Percentiles rank a stretch among this genome's conserved stretches.
Conservation (phyloP, 78 protist species). For the Dictyostelium capitatum region DNA sequence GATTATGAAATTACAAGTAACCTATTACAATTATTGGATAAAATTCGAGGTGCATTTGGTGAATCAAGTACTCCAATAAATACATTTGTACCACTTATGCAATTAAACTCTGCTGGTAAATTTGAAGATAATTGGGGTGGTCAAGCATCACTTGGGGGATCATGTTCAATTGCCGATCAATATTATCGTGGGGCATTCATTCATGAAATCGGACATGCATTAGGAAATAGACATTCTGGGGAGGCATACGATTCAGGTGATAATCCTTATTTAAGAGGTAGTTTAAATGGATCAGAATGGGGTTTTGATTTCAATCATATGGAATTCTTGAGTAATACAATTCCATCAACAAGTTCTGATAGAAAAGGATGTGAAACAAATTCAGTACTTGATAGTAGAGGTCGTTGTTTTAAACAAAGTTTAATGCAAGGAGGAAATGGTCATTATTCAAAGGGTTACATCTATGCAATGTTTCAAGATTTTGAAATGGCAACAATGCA, state of each 20-base stretch:
- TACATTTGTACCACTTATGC: constrained; percentile 23
- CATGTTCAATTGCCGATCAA: constrained; percentile 23
- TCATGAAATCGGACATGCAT: constrained; percentile 69
- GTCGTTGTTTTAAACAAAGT: constrained; percentile 36
- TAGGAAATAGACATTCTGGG: constrained; percentile 37
- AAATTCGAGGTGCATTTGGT: constrained; percentile 1
- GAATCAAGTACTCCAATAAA: background rate
- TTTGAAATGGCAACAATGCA: constrained; percentile 31
- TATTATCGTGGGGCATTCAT: constrained; percentile 15
- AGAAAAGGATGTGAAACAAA: background rate
- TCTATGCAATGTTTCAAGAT: constrained; percentile 38
- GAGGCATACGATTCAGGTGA: background rate
- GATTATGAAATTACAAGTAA: constrained; percentile 7
- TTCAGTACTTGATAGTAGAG: background rate
- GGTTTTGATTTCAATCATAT: constrained; percentile 23
- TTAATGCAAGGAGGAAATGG: constrained; percentile 64
- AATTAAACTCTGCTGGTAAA: background rate
- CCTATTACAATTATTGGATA: background rate
- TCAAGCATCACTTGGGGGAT: constrained; percentile 39
- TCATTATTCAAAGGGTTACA: background rate
- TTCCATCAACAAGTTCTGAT: background rate
- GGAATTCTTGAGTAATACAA: constrained; percentile 19
- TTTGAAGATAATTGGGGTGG: constrained; percentile 30
- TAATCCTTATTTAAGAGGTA: constrained; percentile 34
- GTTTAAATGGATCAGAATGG: constrained; percentile 42